Percentiles rank a stretch among this genome's conserved stretches.
Conservation (phyloP, 805 yeast species). For the Spathaspora gorwiae region DNA sequence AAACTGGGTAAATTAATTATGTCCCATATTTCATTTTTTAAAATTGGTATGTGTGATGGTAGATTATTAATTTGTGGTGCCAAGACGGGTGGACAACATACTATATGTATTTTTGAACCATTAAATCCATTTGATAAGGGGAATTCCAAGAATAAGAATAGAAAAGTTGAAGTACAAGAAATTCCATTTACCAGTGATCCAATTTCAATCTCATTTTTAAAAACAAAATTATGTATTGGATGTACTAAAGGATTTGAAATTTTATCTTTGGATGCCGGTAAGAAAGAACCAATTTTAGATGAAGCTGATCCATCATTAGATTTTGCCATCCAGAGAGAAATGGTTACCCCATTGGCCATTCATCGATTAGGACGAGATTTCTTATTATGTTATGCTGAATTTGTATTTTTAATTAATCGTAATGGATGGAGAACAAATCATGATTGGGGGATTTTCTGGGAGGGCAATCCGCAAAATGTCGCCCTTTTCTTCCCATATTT, state of each 20-base stretch:
- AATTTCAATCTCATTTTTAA: conserved; percentile 83
- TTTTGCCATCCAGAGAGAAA: conserved; percentile 78
- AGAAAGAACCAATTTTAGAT: conserved; percentile 84
- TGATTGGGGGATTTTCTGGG: conserved; percentile 95
- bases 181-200: conserved; percentile 85
- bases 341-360: conserved; percentile 81
- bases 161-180: conserved; percentile 66
- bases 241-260: conserved; percentile 96
- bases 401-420: conserved; percentile 88
- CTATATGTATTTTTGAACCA: conserved; percentile 85
- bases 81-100: conserved; percentile 64
- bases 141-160: conserved; percentile 60
- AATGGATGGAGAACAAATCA: conserved; percentile 96
- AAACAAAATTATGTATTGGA: conserved; percentile 87
- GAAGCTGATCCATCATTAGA: conserved; percentile 98
- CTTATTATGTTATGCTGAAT: conserved; percentile 82
- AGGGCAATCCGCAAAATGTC: conserved; percentile 88
- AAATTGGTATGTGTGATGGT: conserved; percentile 90
- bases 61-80: conserved; percentile 86
- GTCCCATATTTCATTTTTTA: conserved; percentile 85
- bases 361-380: conserved; percentile 88
- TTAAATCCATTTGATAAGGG: conserved; percentile 57
- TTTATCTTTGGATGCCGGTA: conserved; percentile 67
- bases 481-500: conserved; percentile 93
- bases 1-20: conserved; percentile 73